Percentiles rank a stretch among this genome's conserved stretches.
These are phyloP conservation scores for Picochlorum sp. DNA, from an alignment of 139 green algal species.

Conservation along the genomic window DNA sequence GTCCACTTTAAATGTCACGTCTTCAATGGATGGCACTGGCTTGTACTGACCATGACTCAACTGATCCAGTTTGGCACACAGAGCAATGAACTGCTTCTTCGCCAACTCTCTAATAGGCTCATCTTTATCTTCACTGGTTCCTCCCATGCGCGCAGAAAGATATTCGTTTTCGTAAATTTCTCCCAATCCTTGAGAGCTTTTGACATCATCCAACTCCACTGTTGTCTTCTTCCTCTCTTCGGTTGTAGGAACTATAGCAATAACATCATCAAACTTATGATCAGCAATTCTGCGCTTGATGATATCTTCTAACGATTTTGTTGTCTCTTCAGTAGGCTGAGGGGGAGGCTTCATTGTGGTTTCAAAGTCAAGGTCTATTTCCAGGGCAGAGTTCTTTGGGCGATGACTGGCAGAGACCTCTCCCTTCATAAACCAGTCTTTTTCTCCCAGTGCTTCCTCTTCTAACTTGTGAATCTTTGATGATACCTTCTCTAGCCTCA, in stretches of 20 bases:
- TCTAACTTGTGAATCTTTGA: conserved; percentile 52
- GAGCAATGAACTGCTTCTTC: conserved; percentile 57
- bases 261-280: conserved; percentile 63
- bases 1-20: conserved; percentile 60
- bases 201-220: conserved; percentile 71
- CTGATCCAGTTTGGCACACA: conserved; percentile 81
- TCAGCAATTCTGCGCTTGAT: conserved; percentile 71
- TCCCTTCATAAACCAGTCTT: conserved; percentile 72
- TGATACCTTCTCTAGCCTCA: conserved; percentile 34
- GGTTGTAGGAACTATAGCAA: conserved; percentile 49
- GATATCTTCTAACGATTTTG: conserved; percentile 73
- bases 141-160: conserved; percentile 25
- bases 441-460: conserved; percentile 54
- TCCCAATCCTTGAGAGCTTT: conserved; percentile 55
- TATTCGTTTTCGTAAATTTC: conserved; percentile 80
- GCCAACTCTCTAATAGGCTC: conserved; percentile 35
- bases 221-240: conserved; percentile 41
- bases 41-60: conserved; percentile 83
- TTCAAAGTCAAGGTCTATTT: conserved; percentile 94
- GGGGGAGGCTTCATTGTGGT: conserved; percentile 56
- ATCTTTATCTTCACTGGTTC: conserved; percentile 30
- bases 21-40: conserved; percentile 81
- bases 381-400: conserved; percentile 85
- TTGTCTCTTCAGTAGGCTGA: conserved; percentile 74
- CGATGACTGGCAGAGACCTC: conserved; percentile 55